Percentiles rank a stretch among this genome's conserved stretches.
Evolutionary conservation across 192 early-diverging fungal species (phyloP).

Genomic region (Umbelopsis sp.): DNA sequence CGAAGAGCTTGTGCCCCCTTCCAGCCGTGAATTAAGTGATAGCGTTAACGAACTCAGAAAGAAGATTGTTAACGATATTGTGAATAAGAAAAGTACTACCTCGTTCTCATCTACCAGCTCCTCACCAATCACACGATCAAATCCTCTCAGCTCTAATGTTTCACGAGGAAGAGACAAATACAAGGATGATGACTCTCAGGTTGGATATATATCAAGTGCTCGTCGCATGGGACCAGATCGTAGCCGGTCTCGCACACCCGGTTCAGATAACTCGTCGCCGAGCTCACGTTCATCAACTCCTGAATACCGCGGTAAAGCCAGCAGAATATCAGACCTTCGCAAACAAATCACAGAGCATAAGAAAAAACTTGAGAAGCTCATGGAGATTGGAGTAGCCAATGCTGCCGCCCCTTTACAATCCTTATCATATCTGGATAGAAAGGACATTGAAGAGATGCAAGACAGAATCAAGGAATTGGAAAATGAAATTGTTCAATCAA

Average conservation of each 20-base stretch:
- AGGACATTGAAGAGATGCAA: constrained; percentile 47
- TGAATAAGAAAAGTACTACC: constrained; percentile 28
- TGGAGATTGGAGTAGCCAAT: constrained; percentile 13
- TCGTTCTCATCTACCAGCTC: constrained; percentile 27
- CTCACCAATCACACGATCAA: constrained; percentile 8
- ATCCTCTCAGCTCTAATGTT: constrained; percentile 15
- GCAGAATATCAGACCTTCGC: constrained; percentile 34
- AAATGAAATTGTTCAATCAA: constrained; percentile 20
- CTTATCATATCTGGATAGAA: constrained; percentile 32
- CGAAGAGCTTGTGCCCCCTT: constrained; percentile 83
- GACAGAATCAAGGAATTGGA: constrained; percentile 47
- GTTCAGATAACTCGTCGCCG: not conserved
- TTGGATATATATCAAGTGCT: constrained; percentile 42
- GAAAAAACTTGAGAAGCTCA: constrained; percentile 8
- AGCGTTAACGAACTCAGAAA: constrained; percentile 64
- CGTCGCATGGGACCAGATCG: constrained; percentile 38
- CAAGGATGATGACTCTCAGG: constrained; percentile 28
- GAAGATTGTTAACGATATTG: constrained; percentile 62
- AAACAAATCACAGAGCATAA: constrained; percentile 32
- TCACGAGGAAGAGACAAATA: constrained; percentile 14
- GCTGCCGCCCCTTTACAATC: constrained; percentile 17
- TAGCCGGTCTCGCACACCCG: constrained; percentile 17
- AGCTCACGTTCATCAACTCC: constrained; percentile 17
- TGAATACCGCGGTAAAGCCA: constrained; percentile 39
- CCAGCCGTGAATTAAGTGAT: constrained; percentile 79